These are phyloP conservation scores for Gyrodon lividus DNA, from an alignment of 768 basidiomycete genomes.

Conservation along the genomic window DNA sequence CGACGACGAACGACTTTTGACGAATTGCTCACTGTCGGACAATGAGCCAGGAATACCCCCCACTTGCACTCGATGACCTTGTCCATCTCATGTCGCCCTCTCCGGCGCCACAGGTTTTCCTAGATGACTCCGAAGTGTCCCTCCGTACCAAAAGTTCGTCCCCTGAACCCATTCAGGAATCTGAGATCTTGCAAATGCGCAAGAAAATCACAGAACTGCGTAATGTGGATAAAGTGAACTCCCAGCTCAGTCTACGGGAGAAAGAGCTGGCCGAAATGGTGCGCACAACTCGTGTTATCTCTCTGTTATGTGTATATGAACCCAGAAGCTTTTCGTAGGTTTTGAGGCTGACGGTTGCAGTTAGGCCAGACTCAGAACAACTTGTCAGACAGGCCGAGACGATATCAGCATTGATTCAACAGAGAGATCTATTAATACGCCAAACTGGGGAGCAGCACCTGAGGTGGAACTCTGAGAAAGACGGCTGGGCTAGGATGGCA, in stretches of 20 bases:
- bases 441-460: slow-evolving; percentile 58
- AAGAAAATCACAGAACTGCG: slow-evolving; percentile 46
- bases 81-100: slow-evolving; percentile 54
- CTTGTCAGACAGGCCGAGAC: slow-evolving; percentile 60
- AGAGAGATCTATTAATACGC: slow-evolving; percentile 56
- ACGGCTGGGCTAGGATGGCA: slow-evolving; percentile 62
- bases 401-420: slow-evolving; percentile 53
- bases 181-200: slow-evolving; percentile 51
- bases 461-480: slow-evolving; percentile 61
- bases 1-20: slow-evolving; percentile 6
- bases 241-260: slow-evolving; percentile 37
- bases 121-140: slow-evolving; percentile 22
- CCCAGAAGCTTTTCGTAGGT: slow-evolving; percentile 36
- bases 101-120: slow-evolving; percentile 33
- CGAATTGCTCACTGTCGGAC: slow-evolving; percentile 3
- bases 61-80: slow-evolving; percentile 55
- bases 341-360: slow-evolving; percentile 42
- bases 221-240: slow-evolving; percentile 21
- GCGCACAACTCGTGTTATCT: slow-evolving; percentile 21
- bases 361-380: slow-evolving; percentile 43
- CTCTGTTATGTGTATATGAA: slow-evolving; percentile 1
- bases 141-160: slow-evolving; percentile 23
- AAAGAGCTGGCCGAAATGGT: slow-evolving; percentile 61
- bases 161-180: slow-evolving; percentile 42
- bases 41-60: slow-evolving; percentile 37